Evolutionary conservation across 1,284 basidiomycete genomes (phyloP).

Genomic region (Melampsora americana): DNA sequence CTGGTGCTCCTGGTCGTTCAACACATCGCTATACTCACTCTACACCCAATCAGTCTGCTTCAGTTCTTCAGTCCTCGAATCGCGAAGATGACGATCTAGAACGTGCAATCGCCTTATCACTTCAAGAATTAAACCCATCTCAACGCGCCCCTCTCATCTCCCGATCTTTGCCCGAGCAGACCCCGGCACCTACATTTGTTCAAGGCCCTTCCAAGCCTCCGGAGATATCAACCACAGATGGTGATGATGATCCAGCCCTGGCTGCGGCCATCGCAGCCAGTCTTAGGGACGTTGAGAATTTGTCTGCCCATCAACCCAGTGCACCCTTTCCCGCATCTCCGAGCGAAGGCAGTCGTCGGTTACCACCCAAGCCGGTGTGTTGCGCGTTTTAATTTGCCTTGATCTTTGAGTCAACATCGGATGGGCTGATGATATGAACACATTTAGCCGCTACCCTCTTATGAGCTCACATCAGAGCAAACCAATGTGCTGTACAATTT

Average conservation of each 20-base stretch:
- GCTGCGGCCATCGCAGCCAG: conserved; percentile 93
- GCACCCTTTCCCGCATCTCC: conserved; percentile 12
- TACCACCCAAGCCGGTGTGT: conserved; percentile 21
- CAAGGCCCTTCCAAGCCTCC: conserved; percentile 25
- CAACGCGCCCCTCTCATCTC: conserved; percentile 17
- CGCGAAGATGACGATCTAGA: conserved; percentile 83
- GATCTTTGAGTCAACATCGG: neutral
- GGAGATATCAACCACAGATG: conserved; percentile 55
- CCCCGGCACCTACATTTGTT: neutral
- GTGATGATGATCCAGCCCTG: conserved; percentile 89
- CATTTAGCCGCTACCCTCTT: conserved; percentile 8
- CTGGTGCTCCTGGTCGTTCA: conserved; percentile 1
- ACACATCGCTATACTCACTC: conserved; percentile 45
- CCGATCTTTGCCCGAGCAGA: conserved; percentile 5
- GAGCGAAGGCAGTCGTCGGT: conserved; percentile 1
- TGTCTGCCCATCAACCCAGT: conserved; percentile 58
- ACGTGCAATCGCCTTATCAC: conserved; percentile 84
- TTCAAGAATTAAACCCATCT: conserved; percentile 56
- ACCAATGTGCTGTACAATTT: conserved; percentile 34
- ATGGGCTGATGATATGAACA: neutral
- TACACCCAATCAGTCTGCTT: conserved; percentile 26
- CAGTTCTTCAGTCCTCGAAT: conserved; percentile 56
- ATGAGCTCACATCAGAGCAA: conserved; percentile 12
- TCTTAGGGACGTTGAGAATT: conserved; percentile 70
- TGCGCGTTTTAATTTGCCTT: neutral